phyloP scores from a whole-genome alignment of 2,329 filamentous ascomycete species.

The Knufia fluminis region DNA sequence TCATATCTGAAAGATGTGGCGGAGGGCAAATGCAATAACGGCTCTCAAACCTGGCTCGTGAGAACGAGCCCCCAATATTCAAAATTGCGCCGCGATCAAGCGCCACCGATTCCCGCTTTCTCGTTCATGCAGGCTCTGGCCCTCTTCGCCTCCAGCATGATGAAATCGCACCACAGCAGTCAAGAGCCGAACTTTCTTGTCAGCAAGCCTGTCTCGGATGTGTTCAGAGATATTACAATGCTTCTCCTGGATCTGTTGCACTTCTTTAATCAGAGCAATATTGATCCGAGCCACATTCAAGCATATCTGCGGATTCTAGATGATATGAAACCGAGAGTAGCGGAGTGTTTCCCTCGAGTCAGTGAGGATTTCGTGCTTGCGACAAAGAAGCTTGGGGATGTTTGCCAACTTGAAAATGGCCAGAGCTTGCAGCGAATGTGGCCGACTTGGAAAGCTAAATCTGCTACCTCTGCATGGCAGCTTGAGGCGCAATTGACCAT shows the following conservation, averaged over 20 bases:
- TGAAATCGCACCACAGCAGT: background rate
- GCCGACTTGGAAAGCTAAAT: constrained; percentile 18
- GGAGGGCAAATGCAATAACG: background rate
- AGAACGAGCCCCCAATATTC: background rate
- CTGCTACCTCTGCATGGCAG: constrained; percentile 21
- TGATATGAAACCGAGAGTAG: constrained; percentile 28
- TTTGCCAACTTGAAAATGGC: constrained; percentile 29
- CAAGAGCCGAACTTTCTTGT: background rate
- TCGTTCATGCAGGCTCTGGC: constrained; percentile 2
- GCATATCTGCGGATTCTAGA: constrained; percentile 41
- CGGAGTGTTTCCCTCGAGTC: constrained; percentile 45
- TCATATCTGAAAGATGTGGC: background rate
- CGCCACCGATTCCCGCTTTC: background rate
- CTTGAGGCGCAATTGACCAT: constrained; percentile 33
- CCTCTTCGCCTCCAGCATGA: background rate
- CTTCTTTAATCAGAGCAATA: constrained; percentile 31
- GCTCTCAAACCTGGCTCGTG: background rate
- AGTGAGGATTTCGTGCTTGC: constrained; percentile 58
- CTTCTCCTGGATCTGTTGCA: constrained; percentile 44
- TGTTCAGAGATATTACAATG: constrained; percentile 24
- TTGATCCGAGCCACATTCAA: constrained; percentile 47
- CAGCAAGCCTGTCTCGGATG: constrained; percentile 3
- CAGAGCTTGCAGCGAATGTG: constrained; percentile 21
- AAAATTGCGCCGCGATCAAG: background rate
- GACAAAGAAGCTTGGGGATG: background rate